A percentile compares a stretch with the other conserved stretches of the same genome.
Conservation (phyloP, 2,329 filamentous ascomycete species). For the Ophiostoma sp. region DNA sequence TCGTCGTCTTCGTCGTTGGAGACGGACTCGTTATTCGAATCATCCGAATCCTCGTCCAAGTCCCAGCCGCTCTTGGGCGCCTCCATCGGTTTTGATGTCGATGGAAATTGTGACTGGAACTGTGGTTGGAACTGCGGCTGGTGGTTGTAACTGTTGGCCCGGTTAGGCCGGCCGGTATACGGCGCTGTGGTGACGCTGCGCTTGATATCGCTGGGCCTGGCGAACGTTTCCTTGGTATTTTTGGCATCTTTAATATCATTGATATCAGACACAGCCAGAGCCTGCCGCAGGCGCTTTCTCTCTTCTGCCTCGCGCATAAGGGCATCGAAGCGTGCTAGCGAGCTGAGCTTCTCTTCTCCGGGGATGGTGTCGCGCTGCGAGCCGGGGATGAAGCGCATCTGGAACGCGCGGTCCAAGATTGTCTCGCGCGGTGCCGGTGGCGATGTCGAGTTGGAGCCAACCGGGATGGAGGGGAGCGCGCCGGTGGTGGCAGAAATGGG, state of each 20-base stretch:
- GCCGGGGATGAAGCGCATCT: conserved; percentile 58
- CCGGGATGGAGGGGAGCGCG: conserved; percentile 17
- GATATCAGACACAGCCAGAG: conserved; percentile 32
- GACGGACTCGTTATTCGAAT: conserved; percentile 34
- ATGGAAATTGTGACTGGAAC: neutral
- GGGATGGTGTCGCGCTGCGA: conserved; percentile 46
- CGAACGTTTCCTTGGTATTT: too few species aligned
- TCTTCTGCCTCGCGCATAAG: conserved; percentile 58
- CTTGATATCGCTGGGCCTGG: conserved; percentile 21
- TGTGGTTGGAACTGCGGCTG: conserved; percentile 10
- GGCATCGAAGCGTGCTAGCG: conserved; percentile 60
- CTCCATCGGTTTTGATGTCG: conserved; percentile 28
- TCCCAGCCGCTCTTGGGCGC: conserved; percentile 48
- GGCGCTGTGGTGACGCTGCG: conserved; percentile 27
- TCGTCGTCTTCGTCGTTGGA: conserved; percentile 22
- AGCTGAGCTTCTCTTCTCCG: conserved; percentile 59
- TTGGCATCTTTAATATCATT: neutral
- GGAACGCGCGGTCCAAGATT: conserved; percentile 62
- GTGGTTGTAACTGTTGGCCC: conserved; percentile 8
- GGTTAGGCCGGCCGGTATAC: conserved; percentile 26
- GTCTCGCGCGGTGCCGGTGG: conserved; percentile 56
- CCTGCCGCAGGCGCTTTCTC: conserved; percentile 38
- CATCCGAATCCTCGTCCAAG: conserved; percentile 42
- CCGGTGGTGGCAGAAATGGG: conserved; percentile 36
- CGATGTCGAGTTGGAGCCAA: conserved; percentile 41